Evolutionary conservation across 306 rosid species (phyloP), one percentile per base, ranked within the genome.

Genomic region (Trifolium subterraneum): DNA sequence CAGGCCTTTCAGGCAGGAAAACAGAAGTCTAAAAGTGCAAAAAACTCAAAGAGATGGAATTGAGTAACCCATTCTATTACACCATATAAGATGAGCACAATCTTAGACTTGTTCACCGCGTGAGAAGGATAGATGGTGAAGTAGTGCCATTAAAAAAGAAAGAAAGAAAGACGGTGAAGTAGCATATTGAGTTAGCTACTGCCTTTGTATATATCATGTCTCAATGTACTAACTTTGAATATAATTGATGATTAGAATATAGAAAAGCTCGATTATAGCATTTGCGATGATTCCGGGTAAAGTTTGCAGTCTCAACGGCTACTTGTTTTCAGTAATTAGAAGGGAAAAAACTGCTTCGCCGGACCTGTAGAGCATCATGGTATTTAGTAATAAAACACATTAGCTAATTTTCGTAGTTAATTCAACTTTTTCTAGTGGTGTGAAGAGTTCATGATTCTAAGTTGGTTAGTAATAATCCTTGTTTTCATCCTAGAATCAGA

Each of bases 1-100:
- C 86, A 87, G 77, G 96, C 97, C 58, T 92, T 94, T 84, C 99
- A 94, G 83, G 93, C 89, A 52, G 95, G 93, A 22, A 94, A 94
- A 85, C 86, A 91, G 35, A 94, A 94, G 78, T 92, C 99, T 1
- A 90, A 88, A 82, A 93, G 96, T 55, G 11, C 50, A 19, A 94
- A 92, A 82, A 92, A 92, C 72, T 59, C 97, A 0, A 94, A 90
- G 87, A 90, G 99, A 80, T 94, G 97, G 99, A 94, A 92, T 2
- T 94, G 78, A 90, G 70, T 58, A 58, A 76, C 23, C 10, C 72
- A 12, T 80, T 70, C n/a, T 13, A 48, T 14, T 50, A 25, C 44
- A 63, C 60, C 52, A 16, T 42, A 47, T 50, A 41, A 36, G 69
- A 66, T 44, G 72, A 70, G 58, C 33, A 56, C 54, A 70, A 31